Evolutionary conservation across 2,329 filamentous ascomycete species (phyloP), one percentile per base, ranked within the genome.

Genomic region (Colletotrichum musicola): DNA sequence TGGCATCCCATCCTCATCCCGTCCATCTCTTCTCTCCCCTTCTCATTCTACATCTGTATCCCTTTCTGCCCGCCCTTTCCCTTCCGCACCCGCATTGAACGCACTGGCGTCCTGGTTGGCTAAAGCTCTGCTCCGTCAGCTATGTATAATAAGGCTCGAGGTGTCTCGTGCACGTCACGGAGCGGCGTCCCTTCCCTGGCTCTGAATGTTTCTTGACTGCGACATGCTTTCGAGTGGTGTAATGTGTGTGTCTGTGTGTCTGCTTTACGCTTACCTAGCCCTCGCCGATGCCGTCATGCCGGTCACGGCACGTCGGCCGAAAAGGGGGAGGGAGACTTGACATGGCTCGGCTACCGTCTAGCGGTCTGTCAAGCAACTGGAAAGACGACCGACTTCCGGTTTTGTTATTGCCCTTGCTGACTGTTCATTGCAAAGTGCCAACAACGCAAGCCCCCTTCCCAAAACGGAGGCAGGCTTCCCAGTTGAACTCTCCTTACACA

Each of bases 131-230:
- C 58, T 63, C 44, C 46, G 64, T 67, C 51, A 67, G 64, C 64
- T 22, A 55, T 63, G 64, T 63, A 56, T 63, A 57, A 63, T 63
- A 56, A 35, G 25, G 51, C 22, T 62, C 50, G 42, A 55, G 16
- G 64, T 62, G 64, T 67, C 64, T 67, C 64, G 64, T 67, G 64
- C 64, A 56, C 57, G 64, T 67, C 64, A 46, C 58, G 58, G 51
- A 67, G 64, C 62, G 50, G 58, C 16, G 18, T 49, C 13, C 49
- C 18, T 38, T 44, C 30, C 53, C 38, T 44, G 6, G 18, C 30
- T 27, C 35, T 55, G 27, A 6, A 35, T 60, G 57, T 65, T 64
- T 62, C 63, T 18, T 38, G 22, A 20, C 14, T 38, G n/a, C 38
- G 42, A n/a, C 9, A n/a, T 16, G 44, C 20, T 49, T 49, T 22